Evolutionary conservation across 176 grass and related monocot species (phyloP).

Genomic region (Zea luxurians): DNA sequence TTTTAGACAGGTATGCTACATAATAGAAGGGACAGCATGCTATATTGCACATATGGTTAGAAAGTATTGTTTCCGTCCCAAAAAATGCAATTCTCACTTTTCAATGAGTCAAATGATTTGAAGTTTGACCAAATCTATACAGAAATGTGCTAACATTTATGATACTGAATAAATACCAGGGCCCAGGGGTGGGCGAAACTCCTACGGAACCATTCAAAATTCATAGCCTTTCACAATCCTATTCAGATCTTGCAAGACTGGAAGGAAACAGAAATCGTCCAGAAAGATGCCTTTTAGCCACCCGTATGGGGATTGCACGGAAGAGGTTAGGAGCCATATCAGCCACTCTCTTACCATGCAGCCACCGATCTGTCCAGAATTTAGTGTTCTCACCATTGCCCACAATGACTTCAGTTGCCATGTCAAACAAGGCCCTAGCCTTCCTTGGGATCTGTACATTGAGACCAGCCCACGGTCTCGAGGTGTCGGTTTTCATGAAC

Average conservation of each 20-base stretch:
- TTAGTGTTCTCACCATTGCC: too few species aligned
- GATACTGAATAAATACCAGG: not conserved
- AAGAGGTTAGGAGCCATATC: too few species aligned
- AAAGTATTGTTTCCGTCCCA: too few species aligned
- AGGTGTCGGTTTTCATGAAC: too few species aligned
- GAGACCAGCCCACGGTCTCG: too few species aligned
- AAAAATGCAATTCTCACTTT: not conserved
- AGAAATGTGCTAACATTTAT: not conserved
- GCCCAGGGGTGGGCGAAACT: not conserved
- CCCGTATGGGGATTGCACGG: too few species aligned
- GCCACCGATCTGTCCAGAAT: too few species aligned
- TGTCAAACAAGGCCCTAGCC: too few species aligned
- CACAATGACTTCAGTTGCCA: too few species aligned
- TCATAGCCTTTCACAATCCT: not conserved
- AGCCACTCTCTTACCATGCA: too few species aligned
- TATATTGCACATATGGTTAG: not conserved
- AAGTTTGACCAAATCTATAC: not conserved
- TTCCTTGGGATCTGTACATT: too few species aligned
- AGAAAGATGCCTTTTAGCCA: too few species aligned
- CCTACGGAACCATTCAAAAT: constrained; percentile 6
- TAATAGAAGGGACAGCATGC: not conserved
- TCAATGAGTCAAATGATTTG: not conserved
- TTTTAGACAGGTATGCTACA: not conserved
- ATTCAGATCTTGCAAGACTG: not conserved
- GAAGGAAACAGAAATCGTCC: not conserved